Evolutionary conservation across 2,329 filamentous ascomycete species (phyloP).

Genomic region (Fusarium clavum): DNA sequence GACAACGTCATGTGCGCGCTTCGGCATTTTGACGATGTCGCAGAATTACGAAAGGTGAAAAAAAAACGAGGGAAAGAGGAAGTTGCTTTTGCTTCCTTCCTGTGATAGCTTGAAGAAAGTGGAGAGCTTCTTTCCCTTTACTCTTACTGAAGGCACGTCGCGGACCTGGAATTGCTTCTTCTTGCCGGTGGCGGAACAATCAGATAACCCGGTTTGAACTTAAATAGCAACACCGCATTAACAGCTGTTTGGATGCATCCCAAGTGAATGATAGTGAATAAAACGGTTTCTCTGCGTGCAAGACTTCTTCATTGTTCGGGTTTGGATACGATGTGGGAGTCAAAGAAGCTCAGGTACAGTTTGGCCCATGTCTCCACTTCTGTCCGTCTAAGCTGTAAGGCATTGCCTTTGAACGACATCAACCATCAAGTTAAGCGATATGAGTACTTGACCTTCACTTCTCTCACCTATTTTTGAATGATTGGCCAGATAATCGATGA

Average conservation of each 20-base stretch:
- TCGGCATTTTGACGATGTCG: slow-evolving; percentile 43
- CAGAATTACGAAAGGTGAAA: neutral
- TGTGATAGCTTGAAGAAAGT: neutral
- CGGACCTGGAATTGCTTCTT: slow-evolving; percentile 41
- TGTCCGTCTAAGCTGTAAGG: neutral
- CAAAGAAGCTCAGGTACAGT: neutral
- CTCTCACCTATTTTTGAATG: neutral
- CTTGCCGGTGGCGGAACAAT: slow-evolving; percentile 13
- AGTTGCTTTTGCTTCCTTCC: neutral
- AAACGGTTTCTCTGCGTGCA: neutral
- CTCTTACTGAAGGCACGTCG: neutral
- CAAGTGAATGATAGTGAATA: neutral
- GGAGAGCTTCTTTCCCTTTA: neutral
- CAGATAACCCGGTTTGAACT: slow-evolving; percentile 5
- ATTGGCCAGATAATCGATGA: neutral
- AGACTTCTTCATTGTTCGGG: neutral
- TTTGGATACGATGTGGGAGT: neutral
- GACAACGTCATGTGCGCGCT: slow-evolving; percentile 54
- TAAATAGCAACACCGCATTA: neutral
- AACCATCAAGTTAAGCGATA: neutral
- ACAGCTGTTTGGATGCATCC: neutral
- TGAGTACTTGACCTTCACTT: neutral
- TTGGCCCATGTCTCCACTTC: neutral
- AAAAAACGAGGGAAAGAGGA: neutral
- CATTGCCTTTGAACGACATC: neutral